A percentile compares a stretch with the other conserved stretches of the same genome.
Evolutionary conservation across 2,329 filamentous ascomycete species (phyloP).

Genomic region (Paecilomyces niveus): DNA sequence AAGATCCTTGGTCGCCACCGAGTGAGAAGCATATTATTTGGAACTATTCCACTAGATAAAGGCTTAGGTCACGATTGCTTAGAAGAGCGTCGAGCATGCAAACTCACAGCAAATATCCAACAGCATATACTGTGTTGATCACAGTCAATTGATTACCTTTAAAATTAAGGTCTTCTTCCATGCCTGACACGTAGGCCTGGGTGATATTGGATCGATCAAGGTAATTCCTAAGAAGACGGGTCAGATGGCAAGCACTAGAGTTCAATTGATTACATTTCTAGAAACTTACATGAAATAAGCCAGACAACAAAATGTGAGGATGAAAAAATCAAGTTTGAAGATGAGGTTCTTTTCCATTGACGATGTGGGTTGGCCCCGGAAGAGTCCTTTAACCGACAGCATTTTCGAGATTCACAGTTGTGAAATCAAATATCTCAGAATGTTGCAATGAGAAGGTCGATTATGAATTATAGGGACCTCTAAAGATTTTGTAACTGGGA

Average conservation of each 20-base stretch:
- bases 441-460: no score
- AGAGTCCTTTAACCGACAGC: no score
- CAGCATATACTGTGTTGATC: constrained; percentile 18
- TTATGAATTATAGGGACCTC: no score
- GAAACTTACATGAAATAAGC: constrained; percentile 42
- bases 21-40: constrained; percentile 17
- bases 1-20: constrained; percentile 19
- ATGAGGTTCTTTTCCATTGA: constrained; percentile 38
- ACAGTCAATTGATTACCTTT: constrained; percentile 22
- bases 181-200: constrained; percentile 40
- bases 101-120: constrained; percentile 17
- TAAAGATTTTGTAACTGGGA: no score
- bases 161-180: constrained; percentile 26
- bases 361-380: background rate
- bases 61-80: no score
- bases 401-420: no score
- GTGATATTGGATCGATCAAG: constrained; percentile 42
- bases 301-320: constrained; percentile 40
- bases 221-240: constrained; percentile 24
- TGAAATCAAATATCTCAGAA: no score
- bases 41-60: constrained; percentile 7
- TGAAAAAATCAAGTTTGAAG: constrained; percentile 46
- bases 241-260: background rate
- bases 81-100: no score
- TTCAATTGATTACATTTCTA: background rate